phyloP scores from a whole-genome alignment of 139 green algal species.

The Micromonas pusilla region DNA sequence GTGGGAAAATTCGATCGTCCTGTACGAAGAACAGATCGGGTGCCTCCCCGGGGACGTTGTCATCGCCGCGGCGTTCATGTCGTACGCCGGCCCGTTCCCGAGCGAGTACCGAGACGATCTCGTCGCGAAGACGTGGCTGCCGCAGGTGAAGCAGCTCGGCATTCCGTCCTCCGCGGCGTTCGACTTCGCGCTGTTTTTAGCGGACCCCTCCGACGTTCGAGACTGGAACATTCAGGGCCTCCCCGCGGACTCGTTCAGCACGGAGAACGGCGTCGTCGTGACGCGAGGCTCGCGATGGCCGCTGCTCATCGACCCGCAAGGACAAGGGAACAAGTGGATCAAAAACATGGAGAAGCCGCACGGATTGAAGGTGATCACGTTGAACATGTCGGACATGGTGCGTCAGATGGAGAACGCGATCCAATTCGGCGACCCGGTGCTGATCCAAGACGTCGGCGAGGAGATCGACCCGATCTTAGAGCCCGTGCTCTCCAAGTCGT shows the following conservation, averaged over 20 bases:
- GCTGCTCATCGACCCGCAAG: slow-evolving; percentile 74
- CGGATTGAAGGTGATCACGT: slow-evolving; percentile 61
- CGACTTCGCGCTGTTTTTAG: slow-evolving; percentile 67
- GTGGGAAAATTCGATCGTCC: slow-evolving; percentile 60
- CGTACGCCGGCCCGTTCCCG: slow-evolving; percentile 71
- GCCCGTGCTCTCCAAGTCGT: slow-evolving; percentile 62
- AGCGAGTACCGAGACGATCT: slow-evolving; percentile 65
- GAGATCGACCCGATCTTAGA: slow-evolving; percentile 74
- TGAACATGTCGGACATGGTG: slow-evolving; percentile 65
- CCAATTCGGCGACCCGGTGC: slow-evolving; percentile 67
- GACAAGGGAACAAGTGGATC: slow-evolving; percentile 71
- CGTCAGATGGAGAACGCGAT: slow-evolving; percentile 71
- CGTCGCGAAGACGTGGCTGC: slow-evolving; percentile 62
- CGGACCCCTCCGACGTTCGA: slow-evolving; percentile 61
- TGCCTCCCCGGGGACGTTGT: slow-evolving; percentile 59
- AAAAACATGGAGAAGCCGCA: slow-evolving; percentile 64
- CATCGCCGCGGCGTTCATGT: slow-evolving; percentile 63
- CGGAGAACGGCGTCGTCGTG: slow-evolving; percentile 73
- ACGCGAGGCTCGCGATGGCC: slow-evolving; percentile 61
- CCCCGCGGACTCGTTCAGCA: slow-evolving; percentile 63
- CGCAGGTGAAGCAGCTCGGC: slow-evolving; percentile 49
- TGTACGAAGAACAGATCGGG: slow-evolving; percentile 47
- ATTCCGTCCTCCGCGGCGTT: slow-evolving; percentile 60
- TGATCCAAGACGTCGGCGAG: slow-evolving; percentile 67
- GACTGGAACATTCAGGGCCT: slow-evolving; percentile 80